These are phyloP conservation scores for Globisporangium perplexum DNA, from an alignment of 352 stramenopile species.

Conservation along the genomic window DNA sequence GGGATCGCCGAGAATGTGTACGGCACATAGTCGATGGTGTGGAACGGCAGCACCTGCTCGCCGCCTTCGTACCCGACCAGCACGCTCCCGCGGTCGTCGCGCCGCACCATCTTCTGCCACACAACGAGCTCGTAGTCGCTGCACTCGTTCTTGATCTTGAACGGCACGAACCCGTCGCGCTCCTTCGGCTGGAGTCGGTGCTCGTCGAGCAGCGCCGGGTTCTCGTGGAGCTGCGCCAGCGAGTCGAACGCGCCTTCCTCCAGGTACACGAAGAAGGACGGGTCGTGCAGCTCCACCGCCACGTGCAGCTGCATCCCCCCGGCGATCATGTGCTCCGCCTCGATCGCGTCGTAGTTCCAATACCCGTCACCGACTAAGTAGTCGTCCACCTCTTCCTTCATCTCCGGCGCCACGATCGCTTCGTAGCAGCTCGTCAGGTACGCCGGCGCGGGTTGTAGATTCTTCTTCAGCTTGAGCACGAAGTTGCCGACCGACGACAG, in stretches of 20 bases:
- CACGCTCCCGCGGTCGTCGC: constrained; percentile 40
- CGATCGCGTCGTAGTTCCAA: constrained; percentile 26
- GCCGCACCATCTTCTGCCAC: constrained; percentile 72
- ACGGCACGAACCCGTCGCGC: constrained; percentile 63
- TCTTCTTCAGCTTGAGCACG: constrained; percentile 64
- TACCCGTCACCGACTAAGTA: constrained; percentile 28
- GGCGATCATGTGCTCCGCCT: constrained; percentile 28
- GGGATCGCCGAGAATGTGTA: constrained; percentile 61
- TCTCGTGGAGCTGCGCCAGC: constrained; percentile 7
- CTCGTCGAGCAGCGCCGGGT: constrained; percentile 6
- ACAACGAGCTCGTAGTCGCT: constrained; percentile 68
- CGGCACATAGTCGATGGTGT: constrained; percentile 76
- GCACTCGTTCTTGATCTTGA: constrained; percentile 81
- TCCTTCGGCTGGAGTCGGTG: constrained; percentile 30
- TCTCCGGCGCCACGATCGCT: constrained; percentile 14
- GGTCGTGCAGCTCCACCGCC: constrained; percentile 73
- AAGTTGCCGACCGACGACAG: constrained; percentile 78
- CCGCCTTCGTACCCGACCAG: constrained; percentile 54
- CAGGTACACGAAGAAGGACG: constrained; percentile 63
- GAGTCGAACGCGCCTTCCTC: constrained; percentile 30
- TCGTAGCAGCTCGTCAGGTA: constrained; percentile 42
- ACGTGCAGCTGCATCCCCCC: constrained; percentile 63
- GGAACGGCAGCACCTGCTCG: constrained; percentile 66
- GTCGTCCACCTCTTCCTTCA: constrained; percentile 24
- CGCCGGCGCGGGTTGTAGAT: constrained; percentile 32